Evolutionary conservation across 2,329 filamentous ascomycete genomes (phyloP).

Genomic region (Arthrocladium fulminans): DNA sequence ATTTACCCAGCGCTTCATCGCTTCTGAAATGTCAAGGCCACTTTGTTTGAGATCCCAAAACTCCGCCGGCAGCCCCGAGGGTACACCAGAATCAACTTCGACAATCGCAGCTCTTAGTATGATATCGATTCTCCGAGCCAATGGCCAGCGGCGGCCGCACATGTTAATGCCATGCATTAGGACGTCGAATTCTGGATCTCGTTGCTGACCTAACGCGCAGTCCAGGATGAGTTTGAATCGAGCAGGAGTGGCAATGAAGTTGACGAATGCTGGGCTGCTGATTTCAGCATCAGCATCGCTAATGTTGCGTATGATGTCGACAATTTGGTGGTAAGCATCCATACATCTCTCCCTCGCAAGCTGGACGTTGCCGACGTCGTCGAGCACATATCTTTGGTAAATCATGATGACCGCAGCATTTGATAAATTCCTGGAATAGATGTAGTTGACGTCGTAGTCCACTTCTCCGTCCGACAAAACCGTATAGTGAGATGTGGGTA

Average conservation of each 20-base stretch:
- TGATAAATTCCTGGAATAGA: slow-evolving; percentile 17
- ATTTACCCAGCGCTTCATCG: slow-evolving; percentile 18
- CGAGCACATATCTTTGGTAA: slow-evolving; percentile 17
- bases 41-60: slow-evolving; percentile 18
- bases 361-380: slow-evolving; percentile 10
- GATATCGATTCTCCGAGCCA: slow-evolving; percentile 19
- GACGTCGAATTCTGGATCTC: slow-evolving; percentile 19
- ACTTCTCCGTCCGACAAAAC: slow-evolving; percentile 20
- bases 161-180: slow-evolving; percentile 23
- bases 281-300: slow-evolving; percentile 21
- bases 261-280: slow-evolving; percentile 17
- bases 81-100: slow-evolving; percentile 13
- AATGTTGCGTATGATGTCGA: slow-evolving; percentile 18
- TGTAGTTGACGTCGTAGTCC: slow-evolving; percentile 21
- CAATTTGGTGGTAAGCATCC: slow-evolving; percentile 17
- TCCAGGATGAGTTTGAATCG: slow-evolving; percentile 20
- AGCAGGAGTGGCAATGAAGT: slow-evolving; percentile 17
- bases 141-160: slow-evolving; percentile 20
- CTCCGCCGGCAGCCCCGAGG: slow-evolving; percentile 4
- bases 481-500: slow-evolving; percentile 18
- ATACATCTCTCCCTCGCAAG: slow-evolving; percentile 17
- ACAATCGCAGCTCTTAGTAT: slow-evolving; percentile 20
- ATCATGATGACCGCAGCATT: slow-evolving; percentile 19
- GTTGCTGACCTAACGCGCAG: slow-evolving; percentile 5
- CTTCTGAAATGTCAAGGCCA: slow-evolving; percentile 19